Base-by-base conservation (phyloP, 352 stramenopile species). In the Pythium guiyangense region DNA sequence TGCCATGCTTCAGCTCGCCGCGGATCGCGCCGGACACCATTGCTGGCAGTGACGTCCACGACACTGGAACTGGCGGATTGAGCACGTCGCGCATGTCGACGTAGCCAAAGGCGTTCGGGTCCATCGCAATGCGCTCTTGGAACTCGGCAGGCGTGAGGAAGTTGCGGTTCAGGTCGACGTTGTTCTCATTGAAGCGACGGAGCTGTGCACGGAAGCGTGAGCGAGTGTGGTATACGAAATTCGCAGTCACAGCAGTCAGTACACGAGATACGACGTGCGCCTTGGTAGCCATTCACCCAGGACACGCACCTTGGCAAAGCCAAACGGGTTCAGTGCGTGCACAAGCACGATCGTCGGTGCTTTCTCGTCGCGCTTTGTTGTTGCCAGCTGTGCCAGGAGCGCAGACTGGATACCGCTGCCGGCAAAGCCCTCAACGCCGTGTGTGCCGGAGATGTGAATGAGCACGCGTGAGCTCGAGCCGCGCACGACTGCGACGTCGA, bases 151-250 rank as follows among this genome's bases (percentile, higher is more conserved):
- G 53, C 31, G 57, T 79, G 26, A 97, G 71, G 48, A 70, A 92
- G 70, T 98, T 98, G 39, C 92, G 80, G 66, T 98, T 98, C 44
- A 98, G 72, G 66, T 98, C 92, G 22, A 98, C 89, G 63, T 97
- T 97, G 60, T 97, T 72, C 67, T 98, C 92, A 62, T 98, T 98
- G 44, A 86, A 89, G 20, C 92, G 77, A 29, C 94, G 77, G 25
- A 96, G 74, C 66, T 77, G n/a, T n/a, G n/a, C n/a, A n/a, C n/a
- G n/a, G n/a, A n/a, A n/a, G 54, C 11, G 49, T 6, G 29, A n/a
- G 10, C n/a, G 40, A 45, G 40, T 45, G 40, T 22, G 40, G 1
- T 8, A n/a, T n/a, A 12, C 40, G 10, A n/a, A 6, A 45, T 12
- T n/a, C 40, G 15, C 40, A 22, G 40, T n/a, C 15, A 17, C 0